Evolutionary conservation across 352 stramenopile genomes (phyloP).

Genomic region (Phytophthora colocasiae): DNA sequence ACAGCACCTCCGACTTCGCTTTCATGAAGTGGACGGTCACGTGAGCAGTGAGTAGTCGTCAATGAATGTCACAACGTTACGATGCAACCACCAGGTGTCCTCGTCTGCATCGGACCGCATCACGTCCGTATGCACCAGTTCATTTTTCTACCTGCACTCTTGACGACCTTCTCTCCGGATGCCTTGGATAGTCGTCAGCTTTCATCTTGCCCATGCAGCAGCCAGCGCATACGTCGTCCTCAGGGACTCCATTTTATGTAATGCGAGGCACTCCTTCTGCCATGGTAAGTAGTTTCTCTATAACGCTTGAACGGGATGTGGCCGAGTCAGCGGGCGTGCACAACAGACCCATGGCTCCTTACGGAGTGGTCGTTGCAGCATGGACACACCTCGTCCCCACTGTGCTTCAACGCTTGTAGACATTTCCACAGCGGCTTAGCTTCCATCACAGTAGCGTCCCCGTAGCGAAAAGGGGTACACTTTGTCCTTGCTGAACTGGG

Average conservation of each 20-base stretch:
- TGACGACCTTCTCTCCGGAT: too few relatives aligned
- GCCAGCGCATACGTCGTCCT: background rate
- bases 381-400: too few relatives aligned
- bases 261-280: constrained; percentile 11
- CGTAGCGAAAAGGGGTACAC: constrained; percentile 16
- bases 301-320: constrained; percentile 26
- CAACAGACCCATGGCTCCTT: constrained; percentile 13
- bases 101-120: too few relatives aligned
- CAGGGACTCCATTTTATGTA: too few relatives aligned
- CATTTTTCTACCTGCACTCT: too few relatives aligned
- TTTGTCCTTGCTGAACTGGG: constrained; percentile 26
- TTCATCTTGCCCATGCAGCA: background rate
- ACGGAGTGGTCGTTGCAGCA: constrained; percentile 1
- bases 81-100: too few relatives aligned
- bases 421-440: constrained; percentile 17
- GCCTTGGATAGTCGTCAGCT: background rate
- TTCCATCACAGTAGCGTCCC: constrained; percentile 14
- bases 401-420: too few relatives aligned
- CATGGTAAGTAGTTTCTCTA: constrained; percentile 15
- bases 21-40: too few relatives aligned
- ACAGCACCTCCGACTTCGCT: too few relatives aligned
- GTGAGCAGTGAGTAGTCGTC: too few relatives aligned
- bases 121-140: too few relatives aligned
- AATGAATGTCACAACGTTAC: too few relatives aligned
- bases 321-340: constrained; percentile 9